A percentile compares a stretch with the other conserved stretches of the same genome.
Evolutionary conservation across 345 rosid species (phyloP).

Genomic region (Barbarea vulgaris): DNA sequence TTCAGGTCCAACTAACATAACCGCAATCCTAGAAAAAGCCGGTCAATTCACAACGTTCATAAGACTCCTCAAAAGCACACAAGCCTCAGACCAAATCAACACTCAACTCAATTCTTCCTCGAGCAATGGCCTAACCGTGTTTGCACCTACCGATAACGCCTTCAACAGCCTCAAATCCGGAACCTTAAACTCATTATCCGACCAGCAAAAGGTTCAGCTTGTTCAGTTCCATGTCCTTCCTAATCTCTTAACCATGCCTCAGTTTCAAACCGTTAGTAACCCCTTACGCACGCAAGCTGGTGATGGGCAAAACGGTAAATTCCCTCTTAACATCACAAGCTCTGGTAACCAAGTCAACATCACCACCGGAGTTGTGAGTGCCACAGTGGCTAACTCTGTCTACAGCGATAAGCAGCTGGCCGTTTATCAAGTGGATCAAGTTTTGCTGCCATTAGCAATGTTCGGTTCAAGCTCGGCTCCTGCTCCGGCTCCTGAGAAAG

Average conservation of each 20-base stretch:
- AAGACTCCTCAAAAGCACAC: slow-evolving; percentile 63
- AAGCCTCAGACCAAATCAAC: slow-evolving; percentile 72
- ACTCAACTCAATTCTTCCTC: slow-evolving; percentile 67
- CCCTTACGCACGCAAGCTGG: slow-evolving; percentile 92
- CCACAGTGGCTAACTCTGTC: slow-evolving; percentile 67
- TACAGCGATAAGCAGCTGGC: slow-evolving; percentile 59
- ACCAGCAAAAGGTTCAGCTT: slow-evolving; percentile 70
- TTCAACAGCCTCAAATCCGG: slow-evolving; percentile 70
- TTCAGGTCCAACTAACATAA: slow-evolving; percentile 68
- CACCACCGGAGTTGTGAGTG: slow-evolving; percentile 68
- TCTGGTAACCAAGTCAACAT: slow-evolving; percentile 81
- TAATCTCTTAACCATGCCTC: slow-evolving; percentile 54
- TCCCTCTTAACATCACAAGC: slow-evolving; percentile 73
- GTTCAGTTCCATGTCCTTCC: slow-evolving; percentile 87
- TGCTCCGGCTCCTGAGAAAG: slow-evolving; percentile 64
- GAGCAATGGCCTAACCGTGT: slow-evolving; percentile 71
- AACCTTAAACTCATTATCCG: slow-evolving; percentile 63
- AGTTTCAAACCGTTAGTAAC: slow-evolving; percentile 88
- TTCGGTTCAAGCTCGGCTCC: slow-evolving; percentile 70
- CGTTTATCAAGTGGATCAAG: slow-evolving; percentile 78
- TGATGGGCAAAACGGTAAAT: slow-evolving; percentile 53
- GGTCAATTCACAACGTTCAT: slow-evolving; percentile 77
- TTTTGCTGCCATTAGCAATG: slow-evolving; percentile 65
- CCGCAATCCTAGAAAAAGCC: slow-evolving; percentile 70
- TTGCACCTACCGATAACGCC: slow-evolving; percentile 84